Evolutionary conservation across 257 asterid genomes (phyloP), one percentile per base, ranked within the genome.

Genomic region (Echites panduratus): DNA sequence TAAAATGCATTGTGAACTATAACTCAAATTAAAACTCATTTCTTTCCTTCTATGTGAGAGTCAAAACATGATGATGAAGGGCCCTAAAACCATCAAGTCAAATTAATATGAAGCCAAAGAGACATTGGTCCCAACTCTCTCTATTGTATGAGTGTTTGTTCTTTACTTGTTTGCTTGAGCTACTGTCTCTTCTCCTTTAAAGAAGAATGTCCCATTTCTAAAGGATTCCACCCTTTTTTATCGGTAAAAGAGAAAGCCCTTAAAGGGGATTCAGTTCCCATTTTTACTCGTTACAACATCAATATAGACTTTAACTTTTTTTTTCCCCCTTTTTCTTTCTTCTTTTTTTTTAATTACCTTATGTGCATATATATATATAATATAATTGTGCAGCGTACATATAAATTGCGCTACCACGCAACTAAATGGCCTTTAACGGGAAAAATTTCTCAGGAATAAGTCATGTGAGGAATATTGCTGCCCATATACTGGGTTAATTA

Each of bases 201-300:
- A 48, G 14, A 20, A 40, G 16, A 20, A 22, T 49, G 35, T 43
- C 38, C 62, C 66, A n/a, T 45, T 40, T 43, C 20, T n/a, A 7
- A 35, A 53, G 40, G n/a, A 53, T 54, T 52, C 40, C 40, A 0
- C 41, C 38, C 66, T 54, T 54, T 70, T 53, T 70, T n/a, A n/a
- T 70, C 3, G 74, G 65, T 53, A 70, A 38, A 53, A 70, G 74
- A 53, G 65, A 70, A 53, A 53, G 74, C 66, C n/a, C 74, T 54
- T 22, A 70, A 41, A 6, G 20, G 7, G 44, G 22, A 16, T 20
- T 22, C 66, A 52, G 41, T 27, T 27, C 72, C 61, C 14, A 27
- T 27, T 68, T 27, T 19, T 45, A 66, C 62, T 49, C 4, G 19
- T 48, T 19, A 54, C 27, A 52, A 69, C 29, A 50, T 63, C 73